Percentiles rank a stretch among this genome's conserved stretches.
Conservation (phyloP, 2,329 filamentous ascomycete genomes). For the Zelopaecilomyces penicillatus region DNA sequence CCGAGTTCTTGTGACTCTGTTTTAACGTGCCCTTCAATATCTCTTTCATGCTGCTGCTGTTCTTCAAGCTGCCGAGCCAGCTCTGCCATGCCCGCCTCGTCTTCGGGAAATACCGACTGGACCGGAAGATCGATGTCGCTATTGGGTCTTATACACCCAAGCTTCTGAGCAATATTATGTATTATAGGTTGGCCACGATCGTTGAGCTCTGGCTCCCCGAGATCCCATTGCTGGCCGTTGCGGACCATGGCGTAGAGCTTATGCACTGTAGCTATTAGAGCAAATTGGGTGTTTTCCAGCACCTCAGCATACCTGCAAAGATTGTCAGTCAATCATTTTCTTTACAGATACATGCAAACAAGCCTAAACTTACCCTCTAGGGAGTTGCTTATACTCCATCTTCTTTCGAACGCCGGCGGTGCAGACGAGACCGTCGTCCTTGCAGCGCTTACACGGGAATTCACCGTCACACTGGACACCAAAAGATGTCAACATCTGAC, state of each 20-base stretch:
- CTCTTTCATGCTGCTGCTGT: constrained; percentile 28
- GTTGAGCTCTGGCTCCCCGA: constrained; percentile 56
- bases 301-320: constrained; percentile 51
- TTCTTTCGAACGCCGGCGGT: constrained; percentile 56
- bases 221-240: constrained; percentile 48
- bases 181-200: constrained; percentile 55
- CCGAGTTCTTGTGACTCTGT: constrained; percentile 22
- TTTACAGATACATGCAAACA: not conserved
- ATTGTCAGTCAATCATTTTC: constrained; percentile 7
- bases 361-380: constrained; percentile 43
- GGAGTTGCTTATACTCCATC: constrained; percentile 60
- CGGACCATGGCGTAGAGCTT: constrained; percentile 59
- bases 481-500: constrained; percentile 3
- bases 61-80: constrained; percentile 46
- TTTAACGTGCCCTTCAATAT: constrained; percentile 20
- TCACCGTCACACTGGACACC: constrained; percentile 50
- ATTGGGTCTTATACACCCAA: constrained; percentile 56
- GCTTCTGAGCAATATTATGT: constrained; percentile 56
- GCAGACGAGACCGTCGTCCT: constrained; percentile 56
- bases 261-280: constrained; percentile 55
- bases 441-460: constrained; percentile 58
- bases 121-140: constrained; percentile 51
- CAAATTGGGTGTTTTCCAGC: constrained; percentile 56
- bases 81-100: constrained; percentile 48
- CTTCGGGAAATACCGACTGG: constrained; percentile 52